Base-by-base conservation (phyloP, 352 stramenopile genomes). In the Pythium aquatile region DNA sequence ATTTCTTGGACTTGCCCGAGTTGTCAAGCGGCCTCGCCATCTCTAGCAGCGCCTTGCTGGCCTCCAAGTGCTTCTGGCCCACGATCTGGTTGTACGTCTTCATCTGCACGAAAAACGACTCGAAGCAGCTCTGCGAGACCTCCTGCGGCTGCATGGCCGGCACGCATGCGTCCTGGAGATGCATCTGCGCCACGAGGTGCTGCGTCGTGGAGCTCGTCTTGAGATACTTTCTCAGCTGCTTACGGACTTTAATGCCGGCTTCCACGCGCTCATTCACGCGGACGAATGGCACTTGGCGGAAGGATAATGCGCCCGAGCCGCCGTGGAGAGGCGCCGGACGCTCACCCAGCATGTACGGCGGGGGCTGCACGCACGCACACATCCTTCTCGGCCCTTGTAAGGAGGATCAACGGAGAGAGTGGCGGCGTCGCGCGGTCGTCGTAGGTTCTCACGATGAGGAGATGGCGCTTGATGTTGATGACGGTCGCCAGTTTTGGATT, bases 141-240 rank as follows among this genome's bases (percentile, higher is more conserved):
- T 94, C 86, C 61, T 93, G 82, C 35, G 86, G 82, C 65, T 91
- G 82, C 68, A 92, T 79, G n/a, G 80, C 65, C 20, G 79, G 68
- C 44, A 94, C 70, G 69, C 82, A 91, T 35, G 83, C 82, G 70
- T 93, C 83, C 55, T 79, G 91, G 40, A 94, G 68, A 63, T 91
- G 85, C 57, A 85, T 87, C 66, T 93, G 82, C 57, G 84, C 83
- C 40, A 92, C 84, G 65, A 91, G 82, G 42, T 89, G 79, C 77
- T 94, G 84, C 62, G 86, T 90, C 29, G 73, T 70, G 2, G 83
- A 87, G 60, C 76, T 85, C 51, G 84, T 79, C 63, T 90, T 90
- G 20, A 94, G 72, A 69, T 94, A 94, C 72, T 93, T 93, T 68
- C 82, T 73, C 39, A 94, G 68, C 63, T 94, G 82, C 66, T 92